Conservation (phyloP, 768 basidiomycete species). For the Xerocomus brunneocitrinus region DNA sequence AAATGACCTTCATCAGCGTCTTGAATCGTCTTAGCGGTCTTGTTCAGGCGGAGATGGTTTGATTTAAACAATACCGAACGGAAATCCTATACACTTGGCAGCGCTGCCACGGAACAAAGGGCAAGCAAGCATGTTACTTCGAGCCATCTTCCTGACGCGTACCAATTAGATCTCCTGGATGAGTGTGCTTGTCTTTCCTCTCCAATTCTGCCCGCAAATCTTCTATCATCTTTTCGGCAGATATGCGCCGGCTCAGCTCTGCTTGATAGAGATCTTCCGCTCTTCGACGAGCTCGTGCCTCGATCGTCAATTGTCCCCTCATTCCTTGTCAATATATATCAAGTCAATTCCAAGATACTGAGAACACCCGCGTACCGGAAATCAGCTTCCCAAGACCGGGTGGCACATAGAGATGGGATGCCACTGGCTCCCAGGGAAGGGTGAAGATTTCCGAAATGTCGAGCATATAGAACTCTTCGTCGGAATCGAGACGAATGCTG, state of each 20-base stretch:
- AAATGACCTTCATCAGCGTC: too few relatives aligned
- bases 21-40: too few relatives aligned
- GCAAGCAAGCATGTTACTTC: background rate
- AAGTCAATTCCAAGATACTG: background rate
- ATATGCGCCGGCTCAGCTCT: constrained; percentile 30
- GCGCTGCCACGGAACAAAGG: background rate
- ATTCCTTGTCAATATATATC: constrained; percentile 21
- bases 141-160: background rate
- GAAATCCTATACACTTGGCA: too few relatives aligned
- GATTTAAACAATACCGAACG: too few relatives aligned
- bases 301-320: constrained; percentile 30
- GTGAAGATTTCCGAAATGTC: constrained; percentile 31
- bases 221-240: constrained; percentile 25
- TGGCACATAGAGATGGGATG: constrained; percentile 31
- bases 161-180: background rate
- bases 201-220: constrained; percentile 12
- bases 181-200: background rate
- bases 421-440: constrained; percentile 32
- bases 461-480: constrained; percentile 32
- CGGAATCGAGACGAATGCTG: constrained; percentile 1
- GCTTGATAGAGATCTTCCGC: constrained; percentile 30
- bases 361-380: constrained; percentile 24
- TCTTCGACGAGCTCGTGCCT: constrained; percentile 30
- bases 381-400: constrained; percentile 33
- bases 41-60: too few relatives aligned